phyloP scores from a whole-genome alignment of 148 eudicot species.

The Linanthus parryae region DNA sequence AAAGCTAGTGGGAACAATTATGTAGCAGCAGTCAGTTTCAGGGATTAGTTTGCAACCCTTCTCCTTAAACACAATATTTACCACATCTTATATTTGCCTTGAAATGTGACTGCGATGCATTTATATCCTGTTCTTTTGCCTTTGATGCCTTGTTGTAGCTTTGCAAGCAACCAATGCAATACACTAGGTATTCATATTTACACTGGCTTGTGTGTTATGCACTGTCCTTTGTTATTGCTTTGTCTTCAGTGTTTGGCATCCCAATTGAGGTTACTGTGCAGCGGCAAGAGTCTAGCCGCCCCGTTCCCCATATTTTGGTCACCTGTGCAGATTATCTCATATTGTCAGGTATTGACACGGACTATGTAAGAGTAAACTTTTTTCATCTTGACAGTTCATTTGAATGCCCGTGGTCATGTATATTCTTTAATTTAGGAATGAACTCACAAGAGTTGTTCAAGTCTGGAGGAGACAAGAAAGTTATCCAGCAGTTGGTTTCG shows the following conservation, averaged over 20 bases:
- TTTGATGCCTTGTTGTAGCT: not conserved
- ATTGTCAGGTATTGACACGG: conserved; percentile 54
- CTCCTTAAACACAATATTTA: no score
- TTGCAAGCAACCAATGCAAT: not conserved
- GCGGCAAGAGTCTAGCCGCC: conserved; percentile 66
- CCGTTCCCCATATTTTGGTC: conserved; percentile 67
- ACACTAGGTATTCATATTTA: no score
- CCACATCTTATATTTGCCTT: no score
- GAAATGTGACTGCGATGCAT: not conserved
- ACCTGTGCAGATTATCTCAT: conserved; percentile 89
- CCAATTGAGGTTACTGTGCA: conserved; percentile 76
- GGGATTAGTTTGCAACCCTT: no score
- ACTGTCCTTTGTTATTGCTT: not conserved
- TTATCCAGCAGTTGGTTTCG: conserved; percentile 72
- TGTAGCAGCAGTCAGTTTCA: no score
- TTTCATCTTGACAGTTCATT: not conserved
- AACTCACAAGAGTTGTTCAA: conserved; percentile 72
- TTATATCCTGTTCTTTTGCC: not conserved
- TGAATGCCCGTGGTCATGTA: not conserved
- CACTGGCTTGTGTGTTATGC: not conserved
- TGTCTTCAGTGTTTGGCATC: conserved; percentile 69
- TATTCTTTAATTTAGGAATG: conserved; percentile 41
- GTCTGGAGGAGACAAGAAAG: conserved; percentile 74
- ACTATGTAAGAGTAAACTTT: not conserved
- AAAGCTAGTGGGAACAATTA: no score